These are phyloP conservation scores for Vickermania ingenoplastis DNA, from an alignment of 208 protist species.

Conservation along the genomic window DNA sequence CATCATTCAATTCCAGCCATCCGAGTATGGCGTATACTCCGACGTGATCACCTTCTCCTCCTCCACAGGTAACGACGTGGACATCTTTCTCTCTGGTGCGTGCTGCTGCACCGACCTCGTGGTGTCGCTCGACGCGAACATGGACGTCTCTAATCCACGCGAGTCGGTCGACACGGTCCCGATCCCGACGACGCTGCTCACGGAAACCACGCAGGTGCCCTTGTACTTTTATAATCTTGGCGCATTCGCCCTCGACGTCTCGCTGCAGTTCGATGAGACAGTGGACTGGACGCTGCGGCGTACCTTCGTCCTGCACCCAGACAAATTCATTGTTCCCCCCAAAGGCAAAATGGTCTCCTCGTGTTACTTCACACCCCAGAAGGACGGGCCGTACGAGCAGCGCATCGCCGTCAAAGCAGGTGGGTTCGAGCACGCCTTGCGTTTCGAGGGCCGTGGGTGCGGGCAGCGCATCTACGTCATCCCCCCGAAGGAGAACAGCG, in stretches of 20 bases:
- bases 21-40: slow-evolving; percentile 41
- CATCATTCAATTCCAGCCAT: slow-evolving; percentile 41
- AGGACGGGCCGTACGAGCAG: slow-evolving; percentile 11
- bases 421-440: slow-evolving; percentile 24
- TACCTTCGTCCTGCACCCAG: slow-evolving; percentile 36
- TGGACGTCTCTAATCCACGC: slow-evolving; percentile 5
- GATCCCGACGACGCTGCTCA: slow-evolving; percentile 29
- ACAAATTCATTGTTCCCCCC: slow-evolving; percentile 24
- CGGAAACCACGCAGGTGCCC: slow-evolving; percentile 13
- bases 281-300: slow-evolving; percentile 17
- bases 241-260: slow-evolving; percentile 44
- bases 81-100: slow-evolving; percentile 24
- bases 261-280: slow-evolving; percentile 16
- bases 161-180: slow-evolving; percentile 17
- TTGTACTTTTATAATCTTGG: slow-evolving; percentile 45
- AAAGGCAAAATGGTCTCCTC: slow-evolving; percentile 12
- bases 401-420: slow-evolving; percentile 20
- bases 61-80: slow-evolving; percentile 17
- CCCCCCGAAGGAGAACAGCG: slow-evolving; percentile 10
- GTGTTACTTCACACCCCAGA: slow-evolving; percentile 24
- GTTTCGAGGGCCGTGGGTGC: slow-evolving; percentile 21
- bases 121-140: slow-evolving; percentile 17
- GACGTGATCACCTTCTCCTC: slow-evolving; percentile 32
- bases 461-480: slow-evolving; percentile 20
- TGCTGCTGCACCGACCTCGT: slow-evolving; percentile 48